Evolutionary conservation across 2,329 filamentous ascomycete genomes (phyloP), one percentile per base, ranked within the genome.

Genomic region (Neurospora crassa): DNA sequence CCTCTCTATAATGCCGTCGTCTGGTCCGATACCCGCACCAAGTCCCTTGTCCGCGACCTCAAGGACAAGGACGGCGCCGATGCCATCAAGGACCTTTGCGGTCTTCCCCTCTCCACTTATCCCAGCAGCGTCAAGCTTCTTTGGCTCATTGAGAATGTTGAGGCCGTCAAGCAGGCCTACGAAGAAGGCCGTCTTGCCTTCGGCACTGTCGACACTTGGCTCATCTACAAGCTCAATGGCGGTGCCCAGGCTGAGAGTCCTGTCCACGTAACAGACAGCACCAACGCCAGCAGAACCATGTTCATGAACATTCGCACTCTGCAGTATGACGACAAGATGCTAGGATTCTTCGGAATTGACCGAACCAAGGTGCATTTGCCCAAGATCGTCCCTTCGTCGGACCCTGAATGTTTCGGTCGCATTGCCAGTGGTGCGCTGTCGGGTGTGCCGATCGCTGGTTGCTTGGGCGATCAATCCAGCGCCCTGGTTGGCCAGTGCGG

Each of bases 251-350:
- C 86, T 69, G 82, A 83, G 71, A 78, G 75, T 18, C 87, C 89
- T 68, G 81, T 94, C 63, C 90, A 92, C 78, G 92, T 97, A 71
- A 96, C 94, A 0, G 94, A 97, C 80, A 89, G 91, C 68, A 93
- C 92, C 73, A 97, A 97, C 79, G 94, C 94, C 24, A 95, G 92
- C 70, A 86, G 94, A 78, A 97, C 94, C 73, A 96, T 97, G 93
- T 96, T 97, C 81, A 94, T 97, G 91, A 93, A 97, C 81, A 85
- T 97, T 70, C 86, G 89, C 76, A 94, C 90, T 12, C 85, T 93
- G 72, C 81, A 94, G 76, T 97, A 97, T 81, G 92, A 95, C 79
- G 89, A 93, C 71, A 85, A 85, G 53, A 86, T 97, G 37, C 83
- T 97, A 37, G 82, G 88, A 34, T 97, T 96, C 83, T 97, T 97